Evolutionary conservation across 169 alveolate species (phyloP).

Genomic region (Eimeria necatrix): DNA sequence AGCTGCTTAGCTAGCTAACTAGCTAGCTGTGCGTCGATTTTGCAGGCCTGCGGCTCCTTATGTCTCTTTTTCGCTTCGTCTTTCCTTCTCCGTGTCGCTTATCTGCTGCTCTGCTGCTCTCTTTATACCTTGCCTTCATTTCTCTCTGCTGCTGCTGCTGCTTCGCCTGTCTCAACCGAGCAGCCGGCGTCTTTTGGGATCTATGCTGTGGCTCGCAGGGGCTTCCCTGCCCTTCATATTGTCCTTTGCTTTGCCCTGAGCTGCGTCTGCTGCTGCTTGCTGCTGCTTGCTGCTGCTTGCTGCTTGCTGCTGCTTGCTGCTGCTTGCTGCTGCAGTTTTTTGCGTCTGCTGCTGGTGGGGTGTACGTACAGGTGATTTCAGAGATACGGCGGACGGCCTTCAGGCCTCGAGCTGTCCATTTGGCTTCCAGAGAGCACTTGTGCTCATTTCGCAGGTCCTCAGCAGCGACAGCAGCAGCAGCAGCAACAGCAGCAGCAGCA

Average conservation of each 20-base stretch:
- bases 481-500: slow-evolving; percentile 17
- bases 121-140: no score
- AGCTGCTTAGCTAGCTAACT: no score
- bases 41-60: no score
- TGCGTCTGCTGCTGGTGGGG: background rate
- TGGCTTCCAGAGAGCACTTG: slow-evolving; percentile 57
- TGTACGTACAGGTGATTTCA: background rate
- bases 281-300: slow-evolving; percentile 17
- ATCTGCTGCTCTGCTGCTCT: no score
- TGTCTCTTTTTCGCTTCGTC: no score
- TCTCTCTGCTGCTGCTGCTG: no score
- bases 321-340: background rate
- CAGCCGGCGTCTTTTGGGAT: no score
- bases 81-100: no score
- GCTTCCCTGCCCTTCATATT: background rate
- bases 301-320: background rate
- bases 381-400: slow-evolving; percentile 47
- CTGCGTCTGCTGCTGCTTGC: background rate
- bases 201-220: background rate
- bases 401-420: slow-evolving; percentile 42
- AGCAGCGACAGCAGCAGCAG: background rate
- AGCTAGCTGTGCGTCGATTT: no score
- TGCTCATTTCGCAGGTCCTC: background rate
- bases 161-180: no score
- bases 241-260: background rate